Evolutionary conservation across 805 yeast species (phyloP).

Genomic region (Wickerhamiella cacticola): DNA sequence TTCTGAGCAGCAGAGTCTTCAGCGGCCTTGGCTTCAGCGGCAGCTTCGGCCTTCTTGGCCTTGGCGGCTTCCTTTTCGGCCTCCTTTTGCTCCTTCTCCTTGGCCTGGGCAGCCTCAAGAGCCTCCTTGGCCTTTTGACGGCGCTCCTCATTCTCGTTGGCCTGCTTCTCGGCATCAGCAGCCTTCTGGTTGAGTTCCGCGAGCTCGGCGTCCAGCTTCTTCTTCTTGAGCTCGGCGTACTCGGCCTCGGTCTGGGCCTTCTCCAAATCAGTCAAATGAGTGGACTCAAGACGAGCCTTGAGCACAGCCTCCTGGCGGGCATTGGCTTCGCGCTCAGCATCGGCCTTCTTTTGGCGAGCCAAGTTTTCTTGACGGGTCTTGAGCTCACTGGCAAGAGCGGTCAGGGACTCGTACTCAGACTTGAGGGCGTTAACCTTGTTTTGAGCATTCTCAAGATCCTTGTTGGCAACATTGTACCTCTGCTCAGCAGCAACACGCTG

Average conservation of each 20-base stretch:
- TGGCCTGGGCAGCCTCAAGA: constrained; percentile 14
- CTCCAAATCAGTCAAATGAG: constrained; percentile 11
- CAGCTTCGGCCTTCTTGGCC: constrained; percentile 50
- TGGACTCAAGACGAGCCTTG: constrained; percentile 11
- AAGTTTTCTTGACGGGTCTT: background rate
- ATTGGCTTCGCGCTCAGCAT: constrained; percentile 12
- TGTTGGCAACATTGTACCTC: constrained; percentile 16
- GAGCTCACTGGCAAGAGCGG: constrained; percentile 4
- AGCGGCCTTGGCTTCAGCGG: constrained; percentile 20
- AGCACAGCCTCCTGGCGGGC: constrained; percentile 10
- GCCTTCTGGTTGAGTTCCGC: constrained; percentile 5
- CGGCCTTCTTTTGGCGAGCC: background rate
- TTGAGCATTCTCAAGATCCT: constrained; percentile 9
- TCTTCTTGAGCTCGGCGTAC: constrained; percentile 12
- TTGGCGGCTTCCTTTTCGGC: constrained; percentile 22
- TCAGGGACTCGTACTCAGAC: constrained; percentile 7
- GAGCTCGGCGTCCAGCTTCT: constrained; percentile 9
- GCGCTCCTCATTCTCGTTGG: constrained; percentile 14
- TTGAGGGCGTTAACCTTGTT: constrained; percentile 6
- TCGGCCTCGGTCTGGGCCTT: constrained; percentile 12
- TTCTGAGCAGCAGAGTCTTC: constrained; percentile 18
- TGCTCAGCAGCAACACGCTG: constrained; percentile 7
- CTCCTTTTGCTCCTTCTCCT: constrained; percentile 20
- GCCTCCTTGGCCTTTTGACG: constrained; percentile 14
- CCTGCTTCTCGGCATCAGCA: constrained; percentile 16